Evolutionary conservation across 2,329 filamentous ascomycete species (phyloP).

Genomic region (Verticillium tricorpus): DNA sequence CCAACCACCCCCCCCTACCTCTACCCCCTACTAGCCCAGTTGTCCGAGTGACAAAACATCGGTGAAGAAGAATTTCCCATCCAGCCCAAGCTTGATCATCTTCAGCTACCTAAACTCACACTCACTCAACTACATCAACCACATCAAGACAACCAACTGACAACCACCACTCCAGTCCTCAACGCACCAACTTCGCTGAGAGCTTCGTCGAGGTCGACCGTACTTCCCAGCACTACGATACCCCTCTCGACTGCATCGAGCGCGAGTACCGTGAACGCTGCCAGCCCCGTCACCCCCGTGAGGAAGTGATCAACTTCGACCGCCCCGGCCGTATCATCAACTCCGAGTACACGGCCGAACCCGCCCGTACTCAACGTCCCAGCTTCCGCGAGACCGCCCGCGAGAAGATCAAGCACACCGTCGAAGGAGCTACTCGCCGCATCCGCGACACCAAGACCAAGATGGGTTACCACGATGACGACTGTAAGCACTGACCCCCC

Average conservation of each 20-base stretch:
- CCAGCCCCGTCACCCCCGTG: slow-evolving; percentile 43
- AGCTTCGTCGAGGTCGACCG: slow-evolving; percentile 64
- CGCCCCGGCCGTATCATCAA: slow-evolving; percentile 14
- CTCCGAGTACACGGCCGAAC: slow-evolving; percentile 33
- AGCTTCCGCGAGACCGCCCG: slow-evolving; percentile 48
- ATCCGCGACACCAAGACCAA: slow-evolving; percentile 41
- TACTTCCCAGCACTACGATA: slow-evolving; percentile 40
- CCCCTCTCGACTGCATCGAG: slow-evolving; percentile 59
- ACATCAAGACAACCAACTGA: slow-evolving; percentile 13
- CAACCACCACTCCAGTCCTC: slow-evolving; percentile 11
- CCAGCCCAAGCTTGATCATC: background rate
- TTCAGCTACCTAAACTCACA: slow-evolving; percentile 4
- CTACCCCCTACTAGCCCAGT: slow-evolving; percentile 6
- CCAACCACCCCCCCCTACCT: background rate
- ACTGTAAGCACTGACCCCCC: slow-evolving; percentile 38
- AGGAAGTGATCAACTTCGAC: slow-evolving; percentile 36
- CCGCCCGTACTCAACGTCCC: slow-evolving; percentile 31
- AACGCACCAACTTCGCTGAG: slow-evolving; percentile 47
- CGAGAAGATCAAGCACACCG: slow-evolving; percentile 59
- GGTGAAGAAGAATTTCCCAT: slow-evolving; percentile 3
- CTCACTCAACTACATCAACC: slow-evolving; percentile 25
- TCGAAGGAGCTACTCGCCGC: slow-evolving; percentile 42
- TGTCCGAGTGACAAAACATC: slow-evolving; percentile 11
- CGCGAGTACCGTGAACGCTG: slow-evolving; percentile 61
- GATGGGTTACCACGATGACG: slow-evolving; percentile 64